Conservation (phyloP, 179 eudicot species). For the Silene noctiflora region DNA sequence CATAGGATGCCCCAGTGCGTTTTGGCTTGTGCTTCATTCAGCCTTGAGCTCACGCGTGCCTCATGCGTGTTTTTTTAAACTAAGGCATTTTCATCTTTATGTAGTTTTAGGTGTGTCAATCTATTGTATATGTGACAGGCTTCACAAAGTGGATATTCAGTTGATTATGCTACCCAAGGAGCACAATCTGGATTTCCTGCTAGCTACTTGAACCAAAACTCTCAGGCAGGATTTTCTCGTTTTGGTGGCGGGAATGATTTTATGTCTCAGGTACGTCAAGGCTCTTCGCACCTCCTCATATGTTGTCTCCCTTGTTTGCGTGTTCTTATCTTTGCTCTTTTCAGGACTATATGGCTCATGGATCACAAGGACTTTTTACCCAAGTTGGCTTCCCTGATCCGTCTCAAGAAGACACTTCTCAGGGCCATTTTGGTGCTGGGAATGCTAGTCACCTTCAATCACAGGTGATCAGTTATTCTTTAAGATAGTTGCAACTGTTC, state of each 20-base stretch:
- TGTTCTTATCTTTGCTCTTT: conserved; percentile 12
- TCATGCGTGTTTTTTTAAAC: background rate
- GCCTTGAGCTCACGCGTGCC: background rate
- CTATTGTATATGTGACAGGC: conserved; percentile 46
- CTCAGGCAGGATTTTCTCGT: conserved; percentile 91
- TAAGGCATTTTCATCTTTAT: background rate
- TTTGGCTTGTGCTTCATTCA: background rate
- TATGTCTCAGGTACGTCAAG: conserved; percentile 77
- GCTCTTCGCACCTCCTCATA: background rate
- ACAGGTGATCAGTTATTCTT: conserved; percentile 44
- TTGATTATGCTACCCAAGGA: conserved; percentile 86
- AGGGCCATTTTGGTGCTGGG: conserved; percentile 64
- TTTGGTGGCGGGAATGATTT: conserved; percentile 85
- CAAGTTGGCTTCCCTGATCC: conserved; percentile 88
- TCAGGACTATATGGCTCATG: conserved; percentile 71
- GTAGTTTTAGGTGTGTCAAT: conserved; percentile 6
- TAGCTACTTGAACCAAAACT: conserved; percentile 83
- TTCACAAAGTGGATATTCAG: conserved; percentile 89
- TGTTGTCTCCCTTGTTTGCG: background rate
- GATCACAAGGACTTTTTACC: conserved; percentile 82
- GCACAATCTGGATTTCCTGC: conserved; percentile 80
- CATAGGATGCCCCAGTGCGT: background rate
- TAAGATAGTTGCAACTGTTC: background rate
- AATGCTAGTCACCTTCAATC: conserved; percentile 68
- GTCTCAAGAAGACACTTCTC: conserved; percentile 84